Base-by-base conservation (phyloP, 805 yeast species). In the Huiozyma naganishii region DNA sequence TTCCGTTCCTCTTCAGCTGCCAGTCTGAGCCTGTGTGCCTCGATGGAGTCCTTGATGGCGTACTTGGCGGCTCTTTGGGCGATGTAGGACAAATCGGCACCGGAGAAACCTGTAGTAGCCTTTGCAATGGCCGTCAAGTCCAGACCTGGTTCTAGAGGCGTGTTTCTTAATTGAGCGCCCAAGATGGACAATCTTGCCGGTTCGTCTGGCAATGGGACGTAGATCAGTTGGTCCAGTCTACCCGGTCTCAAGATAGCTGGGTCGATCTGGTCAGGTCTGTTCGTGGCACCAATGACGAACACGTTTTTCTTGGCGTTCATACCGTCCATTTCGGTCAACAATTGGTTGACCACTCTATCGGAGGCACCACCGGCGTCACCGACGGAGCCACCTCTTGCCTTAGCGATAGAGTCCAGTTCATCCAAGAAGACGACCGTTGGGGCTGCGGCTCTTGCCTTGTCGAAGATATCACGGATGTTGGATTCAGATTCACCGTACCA, bases 221-320 rank as follows among this genome's bases (percentile, higher is more conserved):
- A 92, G 57, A 92, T 92, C 70, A 92, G 78, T 73, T 94, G 98
- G 69, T 92, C 99, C 57, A 92, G 79, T 75, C 99, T 84, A 58
- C 99, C 99, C 8, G 99, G 98, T 74, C 98, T 88, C 68, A 92
- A 74, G 61, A 92, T 79, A 32, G 98, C 98, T 27, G 98, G 97
- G 64, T 92, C 99, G 55, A 92, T 92, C 72, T 92, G 97, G 67
- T 94, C 99, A 36, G 99, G 99, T 74, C 99, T 81, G 71, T 92
- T 92, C 45, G 99, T 92, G 36, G 99, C 99, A 70, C 98, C 99
- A 70, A 92, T 87, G 45, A 92, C 97, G 62, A 92, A 92, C 33
- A 92, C 98, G 62, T 92, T 92, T 80, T 92, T 92, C 74, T 92
- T 92, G 51, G 97, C 95, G 64, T 92, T 92, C 98, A 92, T 92